Evolutionary conservation across 495 filamentous ascomycete genomes (phyloP), one percentile per base, ranked within the genome.

Genomic region (Xylaria sp.): DNA sequence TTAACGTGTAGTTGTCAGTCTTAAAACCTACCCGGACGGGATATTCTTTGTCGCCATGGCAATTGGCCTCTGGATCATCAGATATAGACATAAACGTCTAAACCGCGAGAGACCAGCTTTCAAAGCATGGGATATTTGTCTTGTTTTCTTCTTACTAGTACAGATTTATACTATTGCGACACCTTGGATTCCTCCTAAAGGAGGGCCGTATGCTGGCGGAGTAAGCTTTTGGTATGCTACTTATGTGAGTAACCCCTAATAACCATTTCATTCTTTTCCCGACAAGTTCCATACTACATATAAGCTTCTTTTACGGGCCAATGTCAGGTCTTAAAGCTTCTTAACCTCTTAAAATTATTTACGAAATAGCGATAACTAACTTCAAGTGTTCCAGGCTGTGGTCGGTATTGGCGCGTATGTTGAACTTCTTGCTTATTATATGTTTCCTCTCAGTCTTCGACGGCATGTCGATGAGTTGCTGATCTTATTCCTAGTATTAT

Each of bases 171-270:
- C 89, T 63, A 75, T 92, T 26, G 81, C 88, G 12, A 88, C 88
- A 76, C 90, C 90, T 6, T 92, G 90, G 90, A 91, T 89, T 68
- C 89, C 90, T 33, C 90, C 90, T 0, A 81, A 80, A 1, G 82
- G 77, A 4, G 90, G 90, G 0, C 82, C 83, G 0, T 82, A 81
- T 50, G 87, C 85, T 1, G 89, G 89, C 0, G 84, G 88, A 68
- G 88, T 91, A 2, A 89, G 85, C 61, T 91, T 92, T 73, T 91
- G 89, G 88, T 91, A 91, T 69, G 89, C 82, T 5, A 90, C 89
- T 7, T 91, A 91, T 68, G 80, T 82, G 26, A 41, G 40, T 41
- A 12, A 41, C 12, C 12, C 12, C 40, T 6, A 8, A 6, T 5
- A 41, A 9, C 12, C 9, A 41, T 41, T 12, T 41, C 12, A 5